phyloP scores from a whole-genome alignment of 257 asterid species.

The Plantago major region DNA sequence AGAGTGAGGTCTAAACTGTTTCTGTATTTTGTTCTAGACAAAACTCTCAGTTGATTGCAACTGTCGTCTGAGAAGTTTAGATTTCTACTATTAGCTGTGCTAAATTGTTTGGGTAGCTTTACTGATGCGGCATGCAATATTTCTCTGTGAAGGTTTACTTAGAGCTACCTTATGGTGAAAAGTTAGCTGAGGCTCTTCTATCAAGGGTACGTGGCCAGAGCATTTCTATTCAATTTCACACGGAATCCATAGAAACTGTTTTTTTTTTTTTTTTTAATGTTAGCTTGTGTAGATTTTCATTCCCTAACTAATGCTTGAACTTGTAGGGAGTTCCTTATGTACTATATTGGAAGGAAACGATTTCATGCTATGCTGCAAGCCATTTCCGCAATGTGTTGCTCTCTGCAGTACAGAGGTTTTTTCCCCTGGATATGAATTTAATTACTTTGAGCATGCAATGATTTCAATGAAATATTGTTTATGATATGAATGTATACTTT shows the following conservation, averaged over 20 bases:
- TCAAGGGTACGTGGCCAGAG: conserved; percentile 45
- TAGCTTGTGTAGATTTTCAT: conserved; percentile 21
- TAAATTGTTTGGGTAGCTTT: conserved; percentile 2
- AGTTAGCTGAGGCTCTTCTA: conserved; percentile 74
- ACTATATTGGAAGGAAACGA: conserved; percentile 67
- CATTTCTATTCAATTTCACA: conserved; percentile 15
- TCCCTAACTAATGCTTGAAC: conserved; percentile 18
- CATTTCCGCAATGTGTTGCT: conserved; percentile 83
- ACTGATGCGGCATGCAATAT: conserved; percentile 21
- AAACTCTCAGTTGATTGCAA: background rate
- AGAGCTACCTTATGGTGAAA: conserved; percentile 81
- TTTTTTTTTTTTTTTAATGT: background rate
- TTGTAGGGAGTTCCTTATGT: conserved; percentile 84
- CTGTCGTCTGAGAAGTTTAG: background rate
- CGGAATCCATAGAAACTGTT: background rate
- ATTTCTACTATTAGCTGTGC: background rate
- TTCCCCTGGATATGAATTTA: background rate
- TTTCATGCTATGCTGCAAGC: conserved; percentile 69
- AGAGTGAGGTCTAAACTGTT: too few species aligned
- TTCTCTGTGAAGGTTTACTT: conserved; percentile 69
- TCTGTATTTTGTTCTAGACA: background rate
- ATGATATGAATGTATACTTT: background rate
- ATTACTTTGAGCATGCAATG: conserved; percentile 2
- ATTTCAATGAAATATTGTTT: conserved; percentile 5
- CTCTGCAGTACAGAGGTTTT: conserved; percentile 82